Percentiles rank a stretch among this genome's conserved stretches.
phyloP scores from a whole-genome alignment of 352 stramenopile species.

The Phytophthora podocarpi region DNA sequence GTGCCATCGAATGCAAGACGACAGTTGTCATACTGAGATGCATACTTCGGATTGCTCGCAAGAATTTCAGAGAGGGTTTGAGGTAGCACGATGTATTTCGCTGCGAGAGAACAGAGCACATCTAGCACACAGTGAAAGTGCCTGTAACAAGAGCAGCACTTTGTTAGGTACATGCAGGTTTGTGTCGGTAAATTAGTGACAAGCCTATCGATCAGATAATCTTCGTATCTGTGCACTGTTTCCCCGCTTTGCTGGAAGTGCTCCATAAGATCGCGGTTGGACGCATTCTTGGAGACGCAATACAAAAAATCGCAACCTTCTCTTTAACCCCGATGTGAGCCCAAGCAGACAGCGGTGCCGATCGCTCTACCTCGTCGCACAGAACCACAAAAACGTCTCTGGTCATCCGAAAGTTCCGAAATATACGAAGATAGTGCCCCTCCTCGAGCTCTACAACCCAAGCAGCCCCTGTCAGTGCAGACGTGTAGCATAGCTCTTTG shows the following conservation, averaged over 20 bases:
- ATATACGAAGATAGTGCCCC: slow-evolving; percentile 2
- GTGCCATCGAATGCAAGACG: slow-evolving; percentile 20
- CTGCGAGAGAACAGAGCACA: background rate
- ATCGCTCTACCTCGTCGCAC: background rate
- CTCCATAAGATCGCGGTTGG: slow-evolving; percentile 19
- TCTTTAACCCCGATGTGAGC: background rate
- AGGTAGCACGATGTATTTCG: background rate
- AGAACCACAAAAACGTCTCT: background rate
- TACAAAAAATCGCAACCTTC: slow-evolving; percentile 18
- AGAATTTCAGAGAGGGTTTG: background rate
- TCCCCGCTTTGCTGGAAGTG: slow-evolving; percentile 22
- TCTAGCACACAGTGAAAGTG: slow-evolving; percentile 9
- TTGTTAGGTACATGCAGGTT: too few species aligned
- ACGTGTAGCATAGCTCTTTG: background rate
- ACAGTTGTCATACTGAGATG: slow-evolving; percentile 9
- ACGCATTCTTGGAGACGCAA: background rate
- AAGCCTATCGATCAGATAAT: too few species aligned
- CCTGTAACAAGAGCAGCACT: background rate
- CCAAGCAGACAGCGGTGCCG: background rate
- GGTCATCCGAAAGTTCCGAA: slow-evolving; percentile 11
- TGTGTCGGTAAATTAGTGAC: too few species aligned
- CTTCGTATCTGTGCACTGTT: slow-evolving; percentile 9
- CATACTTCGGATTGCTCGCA: slow-evolving; percentile 7
- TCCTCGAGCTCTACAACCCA: slow-evolving; percentile 7
- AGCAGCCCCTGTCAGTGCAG: background rate